Conservation (phyloP, 2,329 filamentous ascomycete species). For the Drechslerella coelobrocha region DNA sequence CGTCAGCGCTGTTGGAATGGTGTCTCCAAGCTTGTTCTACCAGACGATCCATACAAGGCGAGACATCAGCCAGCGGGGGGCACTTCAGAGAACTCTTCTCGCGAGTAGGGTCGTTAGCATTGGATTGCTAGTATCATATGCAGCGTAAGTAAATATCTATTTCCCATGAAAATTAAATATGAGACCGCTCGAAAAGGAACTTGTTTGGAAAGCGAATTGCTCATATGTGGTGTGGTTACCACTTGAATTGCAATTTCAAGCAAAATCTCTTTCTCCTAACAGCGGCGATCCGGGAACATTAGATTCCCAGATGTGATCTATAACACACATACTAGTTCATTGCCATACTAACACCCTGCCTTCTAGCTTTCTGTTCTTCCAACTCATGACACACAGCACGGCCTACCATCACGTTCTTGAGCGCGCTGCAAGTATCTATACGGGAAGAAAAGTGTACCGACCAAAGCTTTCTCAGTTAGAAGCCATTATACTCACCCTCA, state of each 20-base stretch:
- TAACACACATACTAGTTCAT: too few relatives aligned
- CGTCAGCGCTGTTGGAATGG: slow-evolving; percentile 40
- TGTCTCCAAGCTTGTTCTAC: slow-evolving; percentile 42
- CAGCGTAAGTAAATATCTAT: slow-evolving; percentile 21
- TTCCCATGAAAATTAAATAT: too few relatives aligned
- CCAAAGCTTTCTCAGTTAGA: slow-evolving; percentile 24
- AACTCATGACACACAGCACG: slow-evolving; percentile 22
- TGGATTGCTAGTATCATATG: slow-evolving; percentile 34
- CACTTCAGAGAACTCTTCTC: slow-evolving; percentile 14
- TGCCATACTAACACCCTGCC: slow-evolving; percentile 56
- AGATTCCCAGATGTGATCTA: too few relatives aligned
- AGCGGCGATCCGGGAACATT: too few relatives aligned
- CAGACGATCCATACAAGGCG: slow-evolving; percentile 33
- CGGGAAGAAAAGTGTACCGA: slow-evolving; percentile 21
- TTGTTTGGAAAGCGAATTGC: too few relatives aligned
- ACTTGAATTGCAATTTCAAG: slow-evolving; percentile 57
- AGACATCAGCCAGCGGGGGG: slow-evolving; percentile 16
- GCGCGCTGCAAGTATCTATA: slow-evolving; percentile 23
- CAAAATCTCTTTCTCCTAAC: not conserved
- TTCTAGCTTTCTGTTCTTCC: slow-evolving; percentile 26
- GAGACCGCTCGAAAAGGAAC: not conserved
- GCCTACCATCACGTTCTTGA: slow-evolving; percentile 27
- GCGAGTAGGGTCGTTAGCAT: slow-evolving; percentile 44
- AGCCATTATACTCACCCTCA: slow-evolving; percentile 10
- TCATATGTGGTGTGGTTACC: not conserved